These are phyloP conservation scores for Rhipidocladum racemiflorum DNA, from an alignment of 176 grass and related monocot species.

Conservation along the genomic window DNA sequence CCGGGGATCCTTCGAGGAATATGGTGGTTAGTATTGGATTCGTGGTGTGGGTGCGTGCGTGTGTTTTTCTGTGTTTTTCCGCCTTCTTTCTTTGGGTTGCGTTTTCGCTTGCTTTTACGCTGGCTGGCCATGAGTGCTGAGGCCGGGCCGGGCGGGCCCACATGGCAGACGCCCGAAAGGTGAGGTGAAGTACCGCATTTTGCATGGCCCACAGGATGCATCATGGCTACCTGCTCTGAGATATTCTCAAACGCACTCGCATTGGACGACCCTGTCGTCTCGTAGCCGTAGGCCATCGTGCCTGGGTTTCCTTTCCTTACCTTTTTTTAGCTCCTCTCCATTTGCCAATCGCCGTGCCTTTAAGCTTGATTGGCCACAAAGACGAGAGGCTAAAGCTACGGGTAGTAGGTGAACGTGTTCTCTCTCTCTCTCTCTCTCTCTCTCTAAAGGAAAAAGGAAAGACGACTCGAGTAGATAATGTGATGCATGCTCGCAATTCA, in stretches of 20 bases:
- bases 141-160: not conserved
- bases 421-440: not conserved
- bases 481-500: not conserved
- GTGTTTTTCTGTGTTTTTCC: too few relatives aligned
- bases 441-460: not conserved
- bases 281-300: conserved; percentile 3
- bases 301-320: not conserved
- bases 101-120: conserved; percentile 2
- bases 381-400: not conserved
- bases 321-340: not conserved
- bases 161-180: conserved; percentile 2
- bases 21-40: too few relatives aligned
- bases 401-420: not conserved
- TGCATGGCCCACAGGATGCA: not conserved
- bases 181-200: conserved; percentile 22
- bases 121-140: conserved; percentile 2
- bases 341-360: not conserved
- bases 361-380: conserved; percentile 45
- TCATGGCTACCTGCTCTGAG: not conserved
- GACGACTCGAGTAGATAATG: conserved; percentile 4
- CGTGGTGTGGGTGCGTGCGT: too few relatives aligned
- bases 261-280: not conserved
- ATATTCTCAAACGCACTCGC: conserved; percentile 32
- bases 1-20: too few relatives aligned
- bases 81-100: too few relatives aligned